Conservation (phyloP, 2,329 filamentous ascomycete species). For the Macroventuria anomochaeta region DNA sequence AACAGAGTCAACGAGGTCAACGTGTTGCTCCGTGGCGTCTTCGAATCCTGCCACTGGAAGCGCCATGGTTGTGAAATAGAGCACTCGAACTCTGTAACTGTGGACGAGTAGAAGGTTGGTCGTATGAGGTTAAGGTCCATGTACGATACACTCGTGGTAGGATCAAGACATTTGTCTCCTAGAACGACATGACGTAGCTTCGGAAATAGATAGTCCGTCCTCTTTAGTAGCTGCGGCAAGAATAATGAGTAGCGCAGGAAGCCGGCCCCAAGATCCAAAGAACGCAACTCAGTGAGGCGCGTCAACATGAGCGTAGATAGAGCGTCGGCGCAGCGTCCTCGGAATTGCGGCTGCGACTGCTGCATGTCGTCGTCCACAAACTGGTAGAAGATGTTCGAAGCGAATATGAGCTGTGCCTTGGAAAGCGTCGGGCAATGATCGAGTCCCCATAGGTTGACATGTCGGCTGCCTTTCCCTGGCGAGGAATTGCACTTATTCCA, state of each 20-base stretch:
- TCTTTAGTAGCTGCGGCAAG: conserved; percentile 33
- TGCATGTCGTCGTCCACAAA: conserved; percentile 35
- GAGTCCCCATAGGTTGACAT: conserved; percentile 32
- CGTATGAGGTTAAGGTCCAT: conserved; percentile 35
- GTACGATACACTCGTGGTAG: conserved; percentile 25
- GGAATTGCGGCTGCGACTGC: conserved; percentile 26
- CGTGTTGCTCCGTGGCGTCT: conserved; percentile 21
- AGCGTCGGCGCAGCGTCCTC: conserved; percentile 30
- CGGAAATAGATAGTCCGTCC: conserved; percentile 29
- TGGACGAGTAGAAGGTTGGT: conserved; percentile 31
- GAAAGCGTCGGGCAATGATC: conserved; percentile 26
- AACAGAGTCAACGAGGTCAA: conserved; percentile 31
- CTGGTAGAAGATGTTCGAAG: conserved; percentile 30
- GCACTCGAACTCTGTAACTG: conserved; percentile 27
- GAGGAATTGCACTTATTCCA: conserved; percentile 34
- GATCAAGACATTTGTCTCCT: conserved; percentile 25
- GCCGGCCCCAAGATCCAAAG: conserved; percentile 31
- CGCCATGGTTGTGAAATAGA: conserved; percentile 35
- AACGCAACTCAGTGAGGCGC: conserved; percentile 25
- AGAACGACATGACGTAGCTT: conserved; percentile 24
- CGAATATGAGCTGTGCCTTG: conserved; percentile 25
- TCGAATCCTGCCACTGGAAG: conserved; percentile 26
- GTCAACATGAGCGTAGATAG: conserved; percentile 31
- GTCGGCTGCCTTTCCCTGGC: conserved; percentile 14
- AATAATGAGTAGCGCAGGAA: conserved; percentile 36